Percentiles rank a stretch among this genome's conserved stretches.
Evolutionary conservation across 2,329 filamentous ascomycete genomes (phyloP).

Genomic region (Trichoderma sp.): DNA sequence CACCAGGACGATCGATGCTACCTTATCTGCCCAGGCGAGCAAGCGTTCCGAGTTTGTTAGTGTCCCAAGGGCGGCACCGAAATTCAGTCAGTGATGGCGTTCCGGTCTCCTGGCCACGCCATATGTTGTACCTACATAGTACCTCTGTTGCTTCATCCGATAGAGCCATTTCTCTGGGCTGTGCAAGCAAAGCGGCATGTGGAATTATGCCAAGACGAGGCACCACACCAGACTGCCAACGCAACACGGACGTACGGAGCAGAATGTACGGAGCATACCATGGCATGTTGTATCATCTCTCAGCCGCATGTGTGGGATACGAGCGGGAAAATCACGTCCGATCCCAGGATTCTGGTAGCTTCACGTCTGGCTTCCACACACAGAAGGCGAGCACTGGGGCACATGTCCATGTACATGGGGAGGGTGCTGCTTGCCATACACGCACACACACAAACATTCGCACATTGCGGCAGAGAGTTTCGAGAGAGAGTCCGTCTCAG

Average conservation of each 20-base stretch:
- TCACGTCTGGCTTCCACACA: background rate
- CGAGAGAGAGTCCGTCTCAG: background rate
- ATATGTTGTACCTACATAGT: background rate
- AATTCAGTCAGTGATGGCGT: background rate
- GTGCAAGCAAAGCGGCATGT: background rate
- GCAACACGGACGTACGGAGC: background rate
- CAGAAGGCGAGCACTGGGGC: background rate
- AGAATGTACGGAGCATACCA: background rate
- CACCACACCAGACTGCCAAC: background rate
- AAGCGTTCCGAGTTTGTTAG: background rate
- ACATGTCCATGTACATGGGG: background rate
- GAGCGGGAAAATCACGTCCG: background rate
- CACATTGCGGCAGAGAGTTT: background rate
- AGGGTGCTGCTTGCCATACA: background rate
- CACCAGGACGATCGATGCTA: background rate
- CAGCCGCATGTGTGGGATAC: constrained; percentile 10
- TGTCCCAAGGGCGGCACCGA: background rate
- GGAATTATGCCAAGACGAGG: background rate
- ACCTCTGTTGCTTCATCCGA: background rate
- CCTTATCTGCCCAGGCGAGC: background rate
- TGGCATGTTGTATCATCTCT: constrained; percentile 1
- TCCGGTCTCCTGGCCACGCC: background rate
- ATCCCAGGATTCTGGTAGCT: background rate
- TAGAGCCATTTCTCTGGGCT: background rate
- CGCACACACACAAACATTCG: background rate